A percentile compares a stretch with the other conserved stretches of the same genome.
These are phyloP conservation scores for Erysimum cheiri DNA, from an alignment of 441 rosid species.

Conservation along the genomic window DNA sequence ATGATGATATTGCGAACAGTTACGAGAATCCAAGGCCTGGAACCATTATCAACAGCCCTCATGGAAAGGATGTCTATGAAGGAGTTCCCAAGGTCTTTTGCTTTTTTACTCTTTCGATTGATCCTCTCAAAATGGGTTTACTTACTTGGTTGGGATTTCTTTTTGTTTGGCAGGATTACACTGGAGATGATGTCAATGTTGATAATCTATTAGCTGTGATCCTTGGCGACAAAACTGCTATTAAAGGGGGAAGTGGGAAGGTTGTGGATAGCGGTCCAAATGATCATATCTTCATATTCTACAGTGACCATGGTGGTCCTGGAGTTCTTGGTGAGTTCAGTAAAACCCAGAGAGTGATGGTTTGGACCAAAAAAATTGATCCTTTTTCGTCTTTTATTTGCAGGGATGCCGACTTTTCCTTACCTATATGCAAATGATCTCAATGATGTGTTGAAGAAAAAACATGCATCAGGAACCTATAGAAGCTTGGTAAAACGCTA, in stretches of 20 bases:
- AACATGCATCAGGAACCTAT: constrained; percentile 82
- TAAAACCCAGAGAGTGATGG: background rate
- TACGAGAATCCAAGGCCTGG: constrained; percentile 90
- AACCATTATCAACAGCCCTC: constrained; percentile 79
- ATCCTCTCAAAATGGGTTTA: constrained; percentile 1
- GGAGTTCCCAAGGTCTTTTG: constrained; percentile 86
- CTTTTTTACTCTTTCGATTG: background rate
- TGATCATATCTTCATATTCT: constrained; percentile 89
- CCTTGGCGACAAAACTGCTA: constrained; percentile 80
- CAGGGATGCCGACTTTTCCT: constrained; percentile 94
- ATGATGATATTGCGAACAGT: constrained; percentile 84
- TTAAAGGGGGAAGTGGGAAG: constrained; percentile 89
- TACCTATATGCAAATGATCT: constrained; percentile 84
- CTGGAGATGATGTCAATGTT: constrained; percentile 74
- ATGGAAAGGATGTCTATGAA: constrained; percentile 80
- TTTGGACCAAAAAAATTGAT: too few relatives aligned
- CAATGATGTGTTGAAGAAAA: constrained; percentile 70
- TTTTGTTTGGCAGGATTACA: constrained; percentile 73
- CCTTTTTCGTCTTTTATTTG: too few relatives aligned
- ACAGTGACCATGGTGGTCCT: constrained; percentile 95
- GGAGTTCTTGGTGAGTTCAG: constrained; percentile 86
- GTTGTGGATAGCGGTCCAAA: constrained; percentile 89
- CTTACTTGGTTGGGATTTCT: constrained; percentile 2
- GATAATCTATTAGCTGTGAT: constrained; percentile 75
- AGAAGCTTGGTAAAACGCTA: constrained; percentile 67